Percentiles rank a stretch among this genome's conserved stretches.
Conservation (phyloP, 108 stramenopile species). For the Conticribra guillardii region DNA sequence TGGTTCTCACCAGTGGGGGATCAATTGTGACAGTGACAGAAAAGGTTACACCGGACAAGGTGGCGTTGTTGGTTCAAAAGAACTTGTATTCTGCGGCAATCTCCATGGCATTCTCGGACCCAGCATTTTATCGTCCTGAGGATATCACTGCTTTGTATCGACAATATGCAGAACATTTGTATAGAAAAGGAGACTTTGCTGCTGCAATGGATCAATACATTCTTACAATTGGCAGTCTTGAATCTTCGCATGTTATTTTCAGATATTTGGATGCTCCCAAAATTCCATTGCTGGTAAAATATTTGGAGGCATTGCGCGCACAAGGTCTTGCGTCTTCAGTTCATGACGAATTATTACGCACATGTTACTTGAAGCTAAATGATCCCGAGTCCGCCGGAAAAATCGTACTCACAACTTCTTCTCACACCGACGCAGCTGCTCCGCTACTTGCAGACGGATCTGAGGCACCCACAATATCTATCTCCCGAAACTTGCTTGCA, state of each 20-base stretch:
- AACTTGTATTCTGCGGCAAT: conserved; percentile 93
- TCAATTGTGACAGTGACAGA: conserved; percentile 88
- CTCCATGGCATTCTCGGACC: conserved; percentile 87
- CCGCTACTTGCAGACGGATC: conserved; percentile 52
- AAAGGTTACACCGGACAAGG: conserved; percentile 86
- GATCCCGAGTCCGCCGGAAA: conserved; percentile 80
- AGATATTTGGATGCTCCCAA: conserved; percentile 93
- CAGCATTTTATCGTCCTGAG: conserved; percentile 62
- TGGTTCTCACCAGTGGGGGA: conserved; percentile 83
- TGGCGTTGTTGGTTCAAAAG: conserved; percentile 84
- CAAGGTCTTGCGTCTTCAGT: conserved; percentile 69
- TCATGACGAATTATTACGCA: conserved; percentile 77
- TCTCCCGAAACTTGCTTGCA: conserved; percentile 59
- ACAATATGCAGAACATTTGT: conserved; percentile 93
- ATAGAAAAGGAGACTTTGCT: conserved; percentile 89
- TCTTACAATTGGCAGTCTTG: conserved; percentile 92
- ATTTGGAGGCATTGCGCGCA: conserved; percentile 81
- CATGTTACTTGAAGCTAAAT: conserved; percentile 84
- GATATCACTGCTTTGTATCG: conserved; percentile 85
- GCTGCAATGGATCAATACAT: conserved; percentile 94
- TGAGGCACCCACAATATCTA: conserved; percentile 37
- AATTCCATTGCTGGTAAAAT: conserved; percentile 83
- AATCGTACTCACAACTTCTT: conserved; percentile 59
- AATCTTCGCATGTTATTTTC: conserved; percentile 93
- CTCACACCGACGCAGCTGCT: conserved; percentile 45